These are phyloP conservation scores for Pichia scutulata DNA, from an alignment of 805 yeast genomes.

Conservation along the genomic window DNA sequence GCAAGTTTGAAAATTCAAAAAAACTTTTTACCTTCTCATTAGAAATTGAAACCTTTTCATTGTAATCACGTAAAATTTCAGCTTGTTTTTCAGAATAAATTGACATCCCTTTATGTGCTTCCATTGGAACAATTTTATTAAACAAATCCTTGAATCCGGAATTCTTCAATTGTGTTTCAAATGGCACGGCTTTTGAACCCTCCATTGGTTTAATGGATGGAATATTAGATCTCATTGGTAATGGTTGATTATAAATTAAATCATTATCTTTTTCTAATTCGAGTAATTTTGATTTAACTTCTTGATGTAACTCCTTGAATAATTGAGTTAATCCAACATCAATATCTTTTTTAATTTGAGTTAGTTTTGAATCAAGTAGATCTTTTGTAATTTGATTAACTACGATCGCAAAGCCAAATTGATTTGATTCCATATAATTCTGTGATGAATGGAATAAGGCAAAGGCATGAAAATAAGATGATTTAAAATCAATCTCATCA, in stretches of 20 bases:
- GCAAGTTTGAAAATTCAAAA: slow-evolving; percentile 72
- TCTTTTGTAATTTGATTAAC: slow-evolving; percentile 35
- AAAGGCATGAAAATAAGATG: slow-evolving; percentile 48
- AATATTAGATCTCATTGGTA: slow-evolving; percentile 56
- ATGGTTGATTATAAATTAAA: slow-evolving; percentile 70
- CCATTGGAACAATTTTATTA: slow-evolving; percentile 73
- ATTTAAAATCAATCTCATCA: slow-evolving; percentile 46
- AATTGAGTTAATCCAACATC: slow-evolving; percentile 1
- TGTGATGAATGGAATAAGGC: slow-evolving; percentile 55
- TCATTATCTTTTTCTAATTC: slow-evolving; percentile 65
- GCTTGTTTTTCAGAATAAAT: slow-evolving; percentile 88
- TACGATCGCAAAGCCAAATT: slow-evolving; percentile 74
- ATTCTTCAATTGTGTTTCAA: slow-evolving; percentile 43
- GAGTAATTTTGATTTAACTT: neutral
- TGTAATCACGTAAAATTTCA: slow-evolving; percentile 59
- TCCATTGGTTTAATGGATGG: slow-evolving; percentile 63
- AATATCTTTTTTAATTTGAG: neutral
- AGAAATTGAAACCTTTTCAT: slow-evolving; percentile 69
- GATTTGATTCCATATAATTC: slow-evolving; percentile 43
- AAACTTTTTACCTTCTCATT: slow-evolving; percentile 74
- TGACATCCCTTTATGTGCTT: slow-evolving; percentile 81
- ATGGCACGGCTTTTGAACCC: slow-evolving; percentile 53
- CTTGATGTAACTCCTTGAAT: neutral
- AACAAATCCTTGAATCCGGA: slow-evolving; percentile 52
- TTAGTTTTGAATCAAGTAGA: neutral